Conservation (phyloP, 2,329 filamentous ascomycete species). For the Hansfordia pulvinata region DNA sequence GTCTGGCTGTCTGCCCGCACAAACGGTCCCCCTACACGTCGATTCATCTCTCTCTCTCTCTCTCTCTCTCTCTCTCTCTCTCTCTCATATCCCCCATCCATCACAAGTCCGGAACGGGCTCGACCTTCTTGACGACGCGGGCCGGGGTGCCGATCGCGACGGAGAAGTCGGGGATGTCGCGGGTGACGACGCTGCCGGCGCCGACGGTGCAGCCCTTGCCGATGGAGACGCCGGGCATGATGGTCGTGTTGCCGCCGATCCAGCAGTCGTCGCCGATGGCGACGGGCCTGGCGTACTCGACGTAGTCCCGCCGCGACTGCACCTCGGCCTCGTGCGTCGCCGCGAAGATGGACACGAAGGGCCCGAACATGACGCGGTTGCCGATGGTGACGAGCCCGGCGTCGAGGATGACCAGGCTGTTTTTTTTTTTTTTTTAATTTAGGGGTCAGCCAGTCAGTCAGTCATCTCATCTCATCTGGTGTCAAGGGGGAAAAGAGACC, state of each 20-base stretch:
- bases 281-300: conserved; percentile 32
- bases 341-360: conserved; percentile 57
- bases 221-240: conserved; percentile 38
- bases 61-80: too few species aligned
- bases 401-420: conserved; percentile 53
- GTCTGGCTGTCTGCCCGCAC: too few species aligned
- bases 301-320: conserved; percentile 27
- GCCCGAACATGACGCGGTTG: conserved; percentile 56
- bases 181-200: conserved; percentile 35
- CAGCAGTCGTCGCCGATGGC: conserved; percentile 39
- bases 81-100: too few species aligned
- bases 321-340: conserved; percentile 59
- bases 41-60: too few species aligned
- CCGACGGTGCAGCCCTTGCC: conserved; percentile 37
- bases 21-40: too few species aligned
- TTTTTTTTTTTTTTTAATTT: too few species aligned
- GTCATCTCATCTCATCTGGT: too few species aligned
- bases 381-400: conserved; percentile 60
- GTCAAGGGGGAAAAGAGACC: too few species aligned
- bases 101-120: too few species aligned
- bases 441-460: conserved; percentile 3
- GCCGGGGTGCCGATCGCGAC: conserved; percentile 35
- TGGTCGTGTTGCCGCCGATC: conserved; percentile 34
- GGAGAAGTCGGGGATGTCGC: conserved; percentile 30
- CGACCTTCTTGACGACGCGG: conserved; percentile 31